Evolutionary conservation across 2,329 filamentous ascomycete species (phyloP).

Genomic region (Zymoseptoria pseudotritici): DNA sequence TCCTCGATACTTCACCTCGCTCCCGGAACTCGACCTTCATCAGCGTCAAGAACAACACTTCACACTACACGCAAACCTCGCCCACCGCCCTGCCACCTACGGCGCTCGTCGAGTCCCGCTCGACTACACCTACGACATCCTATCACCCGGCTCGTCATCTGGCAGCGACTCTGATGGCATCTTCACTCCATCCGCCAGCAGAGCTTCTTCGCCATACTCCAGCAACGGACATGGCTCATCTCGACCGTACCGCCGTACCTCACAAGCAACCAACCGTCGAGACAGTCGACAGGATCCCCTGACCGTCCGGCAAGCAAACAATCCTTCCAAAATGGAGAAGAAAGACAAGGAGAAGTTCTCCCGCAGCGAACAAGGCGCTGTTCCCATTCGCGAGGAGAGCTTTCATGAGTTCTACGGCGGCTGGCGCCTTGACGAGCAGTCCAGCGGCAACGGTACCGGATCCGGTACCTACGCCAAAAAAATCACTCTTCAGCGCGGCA

Average conservation of each 20-base stretch:
- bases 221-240: background rate
- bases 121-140: background rate
- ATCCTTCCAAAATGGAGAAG: slow-evolving; percentile 11
- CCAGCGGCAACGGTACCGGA: slow-evolving; percentile 16
- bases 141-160: background rate
- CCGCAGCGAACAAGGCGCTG: slow-evolving; percentile 8
- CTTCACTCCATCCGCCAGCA: slow-evolving; percentile 10
- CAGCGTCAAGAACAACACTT: background rate
- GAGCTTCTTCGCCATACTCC: slow-evolving; percentile 6
- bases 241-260: background rate
- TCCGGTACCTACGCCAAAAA: slow-evolving; percentile 13
- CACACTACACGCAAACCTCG: background rate
- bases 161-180: slow-evolving; percentile 7
- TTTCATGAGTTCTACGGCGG: slow-evolving; percentile 4
- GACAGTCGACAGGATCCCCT: background rate
- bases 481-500: slow-evolving; percentile 8
- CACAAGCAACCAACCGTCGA: background rate
- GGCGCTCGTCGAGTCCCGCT: background rate
- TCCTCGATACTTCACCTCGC: background rate
- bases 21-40: background rate
- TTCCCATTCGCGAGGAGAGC: slow-evolving; percentile 11
- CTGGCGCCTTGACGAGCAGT: slow-evolving; percentile 11
- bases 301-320: background rate
- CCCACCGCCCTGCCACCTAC: background rate
- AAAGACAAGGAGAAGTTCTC: slow-evolving; percentile 14